A percentile compares a stretch with the other conserved stretches of the same genome.
Conservation (phyloP, 2,329 filamentous ascomycete genomes). For the Fusarium sp. region DNA sequence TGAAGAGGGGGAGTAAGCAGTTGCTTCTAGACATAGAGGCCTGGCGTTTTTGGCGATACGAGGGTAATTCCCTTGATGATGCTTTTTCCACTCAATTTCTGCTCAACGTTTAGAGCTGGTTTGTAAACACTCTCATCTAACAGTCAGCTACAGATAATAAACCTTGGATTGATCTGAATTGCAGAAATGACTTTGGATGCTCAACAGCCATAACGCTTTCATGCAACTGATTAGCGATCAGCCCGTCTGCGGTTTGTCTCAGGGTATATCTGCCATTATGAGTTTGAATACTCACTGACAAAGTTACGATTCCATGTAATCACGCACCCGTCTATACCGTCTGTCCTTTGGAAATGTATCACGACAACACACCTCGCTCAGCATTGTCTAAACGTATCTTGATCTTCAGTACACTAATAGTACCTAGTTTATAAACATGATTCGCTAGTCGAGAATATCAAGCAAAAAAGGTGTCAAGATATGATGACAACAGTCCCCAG, state of each 20-base stretch:
- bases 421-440: slow-evolving; percentile 3
- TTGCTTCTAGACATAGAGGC: slow-evolving; percentile 48
- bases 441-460: slow-evolving; percentile 2
- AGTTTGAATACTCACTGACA: neutral
- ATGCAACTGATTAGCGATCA: neutral
- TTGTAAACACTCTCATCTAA: slow-evolving; percentile 27
- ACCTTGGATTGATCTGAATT: slow-evolving; percentile 30
- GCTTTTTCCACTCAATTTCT: slow-evolving; percentile 18
- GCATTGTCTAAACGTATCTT: neutral
- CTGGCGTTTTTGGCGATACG: slow-evolving; percentile 43
- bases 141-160: slow-evolving; percentile 35
- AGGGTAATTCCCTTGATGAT: slow-evolving; percentile 21
- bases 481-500: slow-evolving; percentile 25
- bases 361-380: slow-evolving; percentile 6
- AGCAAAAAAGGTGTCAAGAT: slow-evolving; percentile 20
- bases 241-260: no score
- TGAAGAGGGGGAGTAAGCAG: slow-evolving; percentile 46
- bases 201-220: slow-evolving; percentile 5
- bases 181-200: slow-evolving; percentile 22
- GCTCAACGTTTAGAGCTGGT: slow-evolving; percentile 41
- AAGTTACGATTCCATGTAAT: no score
- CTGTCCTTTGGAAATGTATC: neutral
- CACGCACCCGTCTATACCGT: neutral
- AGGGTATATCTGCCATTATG: neutral
- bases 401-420: slow-evolving; percentile 3